A percentile compares a stretch with the other conserved stretches of the same genome.
phyloP scores from a whole-genome alignment of 1,139 yeast species.

The Entelexis sorbosivorans region DNA sequence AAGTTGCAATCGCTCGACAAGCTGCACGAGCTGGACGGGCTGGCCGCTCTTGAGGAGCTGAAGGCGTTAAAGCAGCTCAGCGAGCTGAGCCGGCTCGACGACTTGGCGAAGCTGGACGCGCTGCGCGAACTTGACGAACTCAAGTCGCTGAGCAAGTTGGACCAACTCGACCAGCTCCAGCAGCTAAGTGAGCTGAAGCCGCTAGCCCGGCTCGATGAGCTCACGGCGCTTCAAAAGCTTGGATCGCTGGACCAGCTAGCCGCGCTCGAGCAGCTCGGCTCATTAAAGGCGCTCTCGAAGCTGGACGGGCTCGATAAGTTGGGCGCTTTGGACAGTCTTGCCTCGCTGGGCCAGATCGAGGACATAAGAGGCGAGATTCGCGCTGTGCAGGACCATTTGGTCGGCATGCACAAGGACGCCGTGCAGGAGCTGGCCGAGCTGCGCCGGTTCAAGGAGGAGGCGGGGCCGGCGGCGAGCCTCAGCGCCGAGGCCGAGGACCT shows the following conservation, averaged over 20 bases:
- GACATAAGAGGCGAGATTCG: conserved; percentile 21
- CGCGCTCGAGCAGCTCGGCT: conserved; percentile 11
- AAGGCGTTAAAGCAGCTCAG: not conserved
- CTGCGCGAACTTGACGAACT: too few relatives aligned
- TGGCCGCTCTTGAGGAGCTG: not conserved
- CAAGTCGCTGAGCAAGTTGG: not conserved
- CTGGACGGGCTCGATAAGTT: conserved; percentile 9
- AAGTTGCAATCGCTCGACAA: not conserved
- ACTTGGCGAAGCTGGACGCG: conserved; percentile 2
- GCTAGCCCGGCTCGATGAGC: conserved; percentile 2
- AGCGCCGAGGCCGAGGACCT: conserved; percentile 6
- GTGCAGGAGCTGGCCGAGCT: conserved; percentile 13
- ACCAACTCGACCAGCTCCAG: not conserved
- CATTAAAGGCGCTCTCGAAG: not conserved
- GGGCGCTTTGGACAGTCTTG: not conserved
- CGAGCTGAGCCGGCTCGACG: conserved; percentile 5
- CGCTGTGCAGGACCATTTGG: conserved; percentile 22
- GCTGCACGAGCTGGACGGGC: not conserved
- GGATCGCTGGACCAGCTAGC: conserved; percentile 6
- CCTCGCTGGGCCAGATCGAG: conserved; percentile 2
- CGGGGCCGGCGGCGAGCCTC: conserved; percentile 5
- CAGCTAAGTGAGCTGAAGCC: not conserved
- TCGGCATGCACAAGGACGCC: conserved; percentile 16
- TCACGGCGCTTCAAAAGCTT: conserved; percentile 1
- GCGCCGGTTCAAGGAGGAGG: conserved; percentile 7